Percentiles rank a stretch among this genome's conserved stretches.
phyloP scores from a whole-genome alignment of 495 filamentous ascomycete genomes.

The Penicillium maclennaniae region DNA sequence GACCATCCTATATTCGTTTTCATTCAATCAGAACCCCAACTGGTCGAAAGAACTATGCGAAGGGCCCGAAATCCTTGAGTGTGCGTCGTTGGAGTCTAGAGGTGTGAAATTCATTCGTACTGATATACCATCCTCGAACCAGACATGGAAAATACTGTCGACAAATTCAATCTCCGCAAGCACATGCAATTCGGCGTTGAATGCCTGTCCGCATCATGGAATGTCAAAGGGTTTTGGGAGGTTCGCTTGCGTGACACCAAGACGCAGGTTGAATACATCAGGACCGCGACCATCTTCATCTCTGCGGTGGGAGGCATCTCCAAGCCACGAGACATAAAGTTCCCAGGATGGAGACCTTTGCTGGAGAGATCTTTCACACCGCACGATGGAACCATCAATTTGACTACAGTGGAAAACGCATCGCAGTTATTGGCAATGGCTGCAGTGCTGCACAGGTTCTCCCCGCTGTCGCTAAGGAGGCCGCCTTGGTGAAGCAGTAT shows the following conservation, averaged over 20 bases:
- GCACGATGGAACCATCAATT: conserved; percentile 41
- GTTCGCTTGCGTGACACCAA: conserved; percentile 21
- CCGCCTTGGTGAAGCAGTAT: conserved; percentile 49
- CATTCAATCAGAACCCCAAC: conserved; percentile 50
- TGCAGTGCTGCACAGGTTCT: conserved; percentile 41
- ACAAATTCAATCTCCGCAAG: conserved; percentile 28
- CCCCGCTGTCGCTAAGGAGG: conserved; percentile 30
- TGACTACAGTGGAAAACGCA: conserved; percentile 34
- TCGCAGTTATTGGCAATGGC: conserved; percentile 52
- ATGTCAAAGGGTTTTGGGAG: conserved; percentile 21
- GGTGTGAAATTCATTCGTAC: not conserved
- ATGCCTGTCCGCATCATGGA: conserved; percentile 26
- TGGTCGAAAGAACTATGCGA: conserved; percentile 51
- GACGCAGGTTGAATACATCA: conserved; percentile 15
- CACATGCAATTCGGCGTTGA: conserved; percentile 21
- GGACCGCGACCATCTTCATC: conserved; percentile 35
- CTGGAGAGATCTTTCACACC: conserved; percentile 45
- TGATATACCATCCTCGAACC: not conserved
- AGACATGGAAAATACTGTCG: conserved; percentile 33
- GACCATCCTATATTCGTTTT: conserved; percentile 53
- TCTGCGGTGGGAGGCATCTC: conserved; percentile 47
- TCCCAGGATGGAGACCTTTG: conserved; percentile 38
- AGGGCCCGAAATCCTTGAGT: conserved; percentile 43
- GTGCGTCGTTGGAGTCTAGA: too few relatives aligned
- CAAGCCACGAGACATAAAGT: conserved; percentile 35